Percentiles rank a stretch among this genome's conserved stretches.
Conservation (phyloP, 2,329 filamentous ascomycete genomes). For the Coleophoma eucalyptorum region DNA sequence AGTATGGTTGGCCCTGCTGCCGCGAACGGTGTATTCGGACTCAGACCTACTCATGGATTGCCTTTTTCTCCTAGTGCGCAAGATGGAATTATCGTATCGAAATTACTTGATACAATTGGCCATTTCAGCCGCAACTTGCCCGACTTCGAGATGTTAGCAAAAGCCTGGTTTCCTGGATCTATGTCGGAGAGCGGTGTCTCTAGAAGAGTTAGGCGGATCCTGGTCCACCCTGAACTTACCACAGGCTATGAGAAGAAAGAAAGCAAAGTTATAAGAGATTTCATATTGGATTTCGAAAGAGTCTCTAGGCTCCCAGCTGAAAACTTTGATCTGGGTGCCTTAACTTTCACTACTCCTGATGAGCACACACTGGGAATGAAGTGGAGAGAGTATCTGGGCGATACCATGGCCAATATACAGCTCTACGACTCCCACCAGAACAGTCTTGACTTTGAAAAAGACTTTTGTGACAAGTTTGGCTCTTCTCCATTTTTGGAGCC, state of each 20-base stretch:
- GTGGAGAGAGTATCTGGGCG: constrained; percentile 1
- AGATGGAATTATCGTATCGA: constrained; percentile 9
- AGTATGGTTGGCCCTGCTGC: constrained; percentile 16
- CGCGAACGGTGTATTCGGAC: constrained; percentile 10
- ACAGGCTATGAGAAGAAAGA: neutral
- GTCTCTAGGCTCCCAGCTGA: neutral
- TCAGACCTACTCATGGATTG: constrained; percentile 10
- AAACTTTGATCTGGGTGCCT: neutral
- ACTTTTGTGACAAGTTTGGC: constrained; percentile 5
- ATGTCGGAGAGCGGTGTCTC: neutral
- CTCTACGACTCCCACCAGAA: constrained; percentile 11
- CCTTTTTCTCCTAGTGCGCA: neutral
- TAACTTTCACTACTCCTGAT: too few species aligned
- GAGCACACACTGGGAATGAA: too few species aligned
- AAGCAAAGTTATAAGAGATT: neutral
- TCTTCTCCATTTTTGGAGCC: constrained; percentile 6
- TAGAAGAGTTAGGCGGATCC: neutral
- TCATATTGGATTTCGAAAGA: neutral
- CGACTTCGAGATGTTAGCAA: neutral
- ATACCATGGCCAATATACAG: constrained; percentile 14
- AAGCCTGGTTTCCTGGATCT: neutral
- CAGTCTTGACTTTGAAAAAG: constrained; percentile 4
- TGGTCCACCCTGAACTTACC: neutral
- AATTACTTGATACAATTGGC: constrained; percentile 14
- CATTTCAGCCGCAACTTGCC: constrained; percentile 10